Percentiles rank a stretch among this genome's conserved stretches.
phyloP scores from a whole-genome alignment of 768 basidiomycete species.

The Phlebiopsis gigantea region DNA sequence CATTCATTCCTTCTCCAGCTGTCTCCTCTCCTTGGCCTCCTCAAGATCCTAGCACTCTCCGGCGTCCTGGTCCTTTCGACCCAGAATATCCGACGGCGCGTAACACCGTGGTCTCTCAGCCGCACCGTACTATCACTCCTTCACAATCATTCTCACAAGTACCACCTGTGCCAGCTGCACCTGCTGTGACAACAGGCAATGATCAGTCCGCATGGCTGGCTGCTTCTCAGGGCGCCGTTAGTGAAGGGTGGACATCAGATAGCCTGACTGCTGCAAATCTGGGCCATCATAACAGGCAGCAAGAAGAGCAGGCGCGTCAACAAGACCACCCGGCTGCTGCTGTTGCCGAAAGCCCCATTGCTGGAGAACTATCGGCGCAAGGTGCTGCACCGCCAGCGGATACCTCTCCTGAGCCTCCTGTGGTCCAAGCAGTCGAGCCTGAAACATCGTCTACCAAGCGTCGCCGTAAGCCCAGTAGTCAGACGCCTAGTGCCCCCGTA shows the following conservation, averaged over 20 bases:
- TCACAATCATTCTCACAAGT: not conserved
- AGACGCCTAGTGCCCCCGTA: constrained; percentile 10
- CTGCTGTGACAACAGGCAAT: constrained; percentile 19
- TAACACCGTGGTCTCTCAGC: constrained; percentile 26
- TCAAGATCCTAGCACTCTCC: constrained; percentile 12
- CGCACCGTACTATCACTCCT: constrained; percentile 1
- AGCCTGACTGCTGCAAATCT: constrained; percentile 55
- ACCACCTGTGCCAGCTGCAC: not conserved
- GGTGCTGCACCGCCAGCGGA: no score
- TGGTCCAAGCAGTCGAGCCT: constrained; percentile 6
- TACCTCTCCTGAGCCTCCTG: constrained; percentile 14
- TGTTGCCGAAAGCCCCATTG: not conserved
- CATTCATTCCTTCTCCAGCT: constrained; percentile 13
- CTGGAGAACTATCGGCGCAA: no score
- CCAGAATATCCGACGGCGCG: constrained; percentile 34
- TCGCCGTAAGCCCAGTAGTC: constrained; percentile 13
- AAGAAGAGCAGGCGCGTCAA: constrained; percentile 31
- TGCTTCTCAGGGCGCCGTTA: constrained; percentile 39
- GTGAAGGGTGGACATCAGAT: constrained; percentile 45
- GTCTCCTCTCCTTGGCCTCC: constrained; percentile 18
- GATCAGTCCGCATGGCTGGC: constrained; percentile 53
- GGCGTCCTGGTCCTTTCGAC: constrained; percentile 40
- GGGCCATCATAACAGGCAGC: constrained; percentile 53
- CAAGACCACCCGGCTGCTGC: constrained; percentile 14
- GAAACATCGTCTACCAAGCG: constrained; percentile 11